Evolutionary conservation across 352 stramenopile genomes (phyloP).

Genomic region (Pythium myriotylum): DNA sequence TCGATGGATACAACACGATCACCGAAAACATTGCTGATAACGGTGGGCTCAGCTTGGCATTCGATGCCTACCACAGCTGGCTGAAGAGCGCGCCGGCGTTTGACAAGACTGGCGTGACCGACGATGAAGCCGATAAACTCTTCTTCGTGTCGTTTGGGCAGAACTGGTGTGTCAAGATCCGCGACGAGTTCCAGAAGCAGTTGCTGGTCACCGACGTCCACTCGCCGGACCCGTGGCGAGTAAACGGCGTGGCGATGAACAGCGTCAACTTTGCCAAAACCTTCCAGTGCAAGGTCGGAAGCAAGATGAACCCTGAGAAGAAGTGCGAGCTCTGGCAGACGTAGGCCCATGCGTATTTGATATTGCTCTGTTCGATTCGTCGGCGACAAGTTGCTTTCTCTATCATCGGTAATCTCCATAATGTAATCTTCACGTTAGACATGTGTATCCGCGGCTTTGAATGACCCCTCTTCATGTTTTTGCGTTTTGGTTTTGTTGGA

Average conservation of each 20-base stretch:
- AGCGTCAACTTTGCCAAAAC: slow-evolving; percentile 14
- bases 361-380: too few species aligned
- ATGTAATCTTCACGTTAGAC: too few species aligned
- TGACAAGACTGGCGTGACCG: neutral
- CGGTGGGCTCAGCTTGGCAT: slow-evolving; percentile 57
- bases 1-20: slow-evolving; percentile 63
- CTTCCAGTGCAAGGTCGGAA: slow-evolving; percentile 15
- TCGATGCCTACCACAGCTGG: slow-evolving; percentile 52
- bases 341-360: too few species aligned
- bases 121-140: slow-evolving; percentile 45
- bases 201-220: slow-evolving; percentile 45
- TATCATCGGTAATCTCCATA: too few species aligned
- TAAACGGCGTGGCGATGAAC: slow-evolving; percentile 26
- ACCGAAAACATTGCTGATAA: slow-evolving; percentile 80
- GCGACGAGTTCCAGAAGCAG: slow-evolving; percentile 38
- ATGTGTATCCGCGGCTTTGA: too few species aligned
- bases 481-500: too few species aligned
- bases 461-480: too few species aligned
- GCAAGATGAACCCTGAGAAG: slow-evolving; percentile 21
- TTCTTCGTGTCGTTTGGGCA: slow-evolving; percentile 60
- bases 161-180: slow-evolving; percentile 55
- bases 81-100: neutral
- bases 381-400: too few species aligned
- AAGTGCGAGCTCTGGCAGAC: slow-evolving; percentile 25
- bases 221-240: slow-evolving; percentile 33